Percentiles rank a stretch among this genome's conserved stretches.
phyloP scores from a whole-genome alignment of 2,329 filamentous ascomycete species.

The Fusarium cyanostomum region DNA sequence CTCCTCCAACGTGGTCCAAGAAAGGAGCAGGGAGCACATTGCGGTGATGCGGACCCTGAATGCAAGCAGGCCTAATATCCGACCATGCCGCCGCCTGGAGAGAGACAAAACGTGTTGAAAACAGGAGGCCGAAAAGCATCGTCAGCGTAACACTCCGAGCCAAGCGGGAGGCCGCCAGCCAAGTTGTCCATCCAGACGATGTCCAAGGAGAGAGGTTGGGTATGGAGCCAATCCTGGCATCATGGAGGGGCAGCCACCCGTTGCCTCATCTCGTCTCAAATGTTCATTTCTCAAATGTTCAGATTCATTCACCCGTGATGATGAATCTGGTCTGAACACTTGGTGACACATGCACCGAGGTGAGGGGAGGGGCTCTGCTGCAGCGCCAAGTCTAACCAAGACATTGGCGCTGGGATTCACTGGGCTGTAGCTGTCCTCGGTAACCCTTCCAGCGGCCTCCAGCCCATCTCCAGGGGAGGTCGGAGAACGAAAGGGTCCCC shows the following conservation, averaged over 20 bases:
- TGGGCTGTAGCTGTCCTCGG: neutral
- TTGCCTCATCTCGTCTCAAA: slow-evolving; percentile 28
- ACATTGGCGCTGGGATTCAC: slow-evolving; percentile 24
- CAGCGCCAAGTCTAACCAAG: slow-evolving; percentile 34
- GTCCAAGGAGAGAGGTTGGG: slow-evolving; percentile 8
- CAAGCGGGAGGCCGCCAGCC: slow-evolving; percentile 28
- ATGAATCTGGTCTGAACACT: slow-evolving; percentile 18
- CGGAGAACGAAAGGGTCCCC: slow-evolving; percentile 8
- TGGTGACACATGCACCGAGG: slow-evolving; percentile 25
- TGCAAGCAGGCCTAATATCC: slow-evolving; percentile 19
- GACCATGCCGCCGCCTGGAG: neutral
- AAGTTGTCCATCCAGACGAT: neutral
- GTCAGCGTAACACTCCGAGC: slow-evolving; percentile 6
- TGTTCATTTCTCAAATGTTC: neutral
- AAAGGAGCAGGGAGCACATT: slow-evolving; percentile 10
- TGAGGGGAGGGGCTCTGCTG: slow-evolving; percentile 34
- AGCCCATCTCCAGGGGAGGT: slow-evolving; percentile 17
- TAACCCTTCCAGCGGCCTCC: slow-evolving; percentile 25
- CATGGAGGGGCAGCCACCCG: slow-evolving; percentile 4
- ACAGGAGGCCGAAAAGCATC: neutral
- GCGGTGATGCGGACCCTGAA: slow-evolving; percentile 16
- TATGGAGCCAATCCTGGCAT: slow-evolving; percentile 2
- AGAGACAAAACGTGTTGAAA: neutral
- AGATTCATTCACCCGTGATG: slow-evolving; percentile 19
- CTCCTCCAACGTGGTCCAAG: neutral